phyloP scores from a whole-genome alignment of 345 rosid species.

The Cardamine resedifolia region DNA sequence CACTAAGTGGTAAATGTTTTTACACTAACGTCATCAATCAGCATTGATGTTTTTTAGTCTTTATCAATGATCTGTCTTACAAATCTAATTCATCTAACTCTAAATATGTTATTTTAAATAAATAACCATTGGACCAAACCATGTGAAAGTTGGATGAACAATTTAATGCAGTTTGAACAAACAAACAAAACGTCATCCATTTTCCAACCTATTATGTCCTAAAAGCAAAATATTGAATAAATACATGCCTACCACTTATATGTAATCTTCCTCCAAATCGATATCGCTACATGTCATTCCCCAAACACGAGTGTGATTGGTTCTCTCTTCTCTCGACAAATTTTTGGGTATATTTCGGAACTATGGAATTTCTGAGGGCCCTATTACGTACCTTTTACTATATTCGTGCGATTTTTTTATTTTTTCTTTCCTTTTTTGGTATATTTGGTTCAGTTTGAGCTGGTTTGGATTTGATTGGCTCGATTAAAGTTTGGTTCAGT shows the following conservation, averaged over 20 bases:
- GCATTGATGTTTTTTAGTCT: neutral
- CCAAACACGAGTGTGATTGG: neutral
- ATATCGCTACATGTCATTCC: slow-evolving; percentile 21
- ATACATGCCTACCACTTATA: neutral
- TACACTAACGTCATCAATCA: no score
- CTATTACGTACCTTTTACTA: no score
- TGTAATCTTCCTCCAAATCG: neutral
- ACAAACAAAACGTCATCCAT: slow-evolving; percentile 1
- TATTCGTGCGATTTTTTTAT: no score
- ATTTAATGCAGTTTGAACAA: slow-evolving; percentile 30
- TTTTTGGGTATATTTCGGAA: neutral
- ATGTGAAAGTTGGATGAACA: slow-evolving; percentile 36
- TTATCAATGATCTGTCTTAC: neutral
- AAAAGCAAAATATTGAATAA: slow-evolving; percentile 10
- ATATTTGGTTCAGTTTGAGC: neutral
- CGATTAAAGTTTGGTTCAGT: neutral
- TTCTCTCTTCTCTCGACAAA: neutral
- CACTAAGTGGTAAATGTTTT: no score
- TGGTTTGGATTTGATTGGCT: neutral
- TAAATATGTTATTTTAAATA: neutral
- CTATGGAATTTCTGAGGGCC: neutral
- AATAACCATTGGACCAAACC: slow-evolving; percentile 23
- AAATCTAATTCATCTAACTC: neutral
- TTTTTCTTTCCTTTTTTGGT: no score
- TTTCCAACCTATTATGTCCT: slow-evolving; percentile 11